phyloP scores from a whole-genome alignment of 2,329 filamentous ascomycete genomes.

The Fusarium aywerte region DNA sequence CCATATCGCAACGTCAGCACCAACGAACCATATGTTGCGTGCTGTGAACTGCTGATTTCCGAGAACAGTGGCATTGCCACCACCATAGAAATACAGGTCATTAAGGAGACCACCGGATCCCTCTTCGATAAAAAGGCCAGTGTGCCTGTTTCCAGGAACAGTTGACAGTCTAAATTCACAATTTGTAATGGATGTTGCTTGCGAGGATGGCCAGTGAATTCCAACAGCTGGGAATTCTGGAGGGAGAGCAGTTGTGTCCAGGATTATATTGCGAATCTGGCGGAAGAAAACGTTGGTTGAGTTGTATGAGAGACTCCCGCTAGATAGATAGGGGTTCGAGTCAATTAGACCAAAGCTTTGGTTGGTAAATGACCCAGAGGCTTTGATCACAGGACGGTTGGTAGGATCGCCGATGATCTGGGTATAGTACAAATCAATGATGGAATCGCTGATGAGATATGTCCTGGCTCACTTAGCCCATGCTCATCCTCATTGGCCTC shows the following conservation, averaged over 20 bases:
- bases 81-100: slow-evolving; percentile 77
- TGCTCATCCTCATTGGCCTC: slow-evolving; percentile 22
- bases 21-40: slow-evolving; percentile 73
- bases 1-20: slow-evolving; percentile 72
- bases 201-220: slow-evolving; percentile 76
- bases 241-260: slow-evolving; percentile 64
- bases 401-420: slow-evolving; percentile 78
- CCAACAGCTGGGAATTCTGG: slow-evolving; percentile 59
- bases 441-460: slow-evolving; percentile 76
- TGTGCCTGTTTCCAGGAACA: slow-evolving; percentile 59
- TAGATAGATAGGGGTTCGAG: slow-evolving; percentile 57
- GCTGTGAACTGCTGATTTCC: slow-evolving; percentile 80
- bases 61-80: slow-evolving; percentile 65
- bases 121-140: slow-evolving; percentile 71
- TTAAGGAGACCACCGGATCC: slow-evolving; percentile 74
- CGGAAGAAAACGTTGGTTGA: slow-evolving; percentile 70
- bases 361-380: slow-evolving; percentile 59
- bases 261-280: slow-evolving; percentile 66
- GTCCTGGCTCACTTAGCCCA: slow-evolving; percentile 54
- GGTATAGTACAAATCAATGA: slow-evolving; percentile 82
- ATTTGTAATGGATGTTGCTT: slow-evolving; percentile 70
- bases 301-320: slow-evolving; percentile 57
- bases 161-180: slow-evolving; percentile 64
- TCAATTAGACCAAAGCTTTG: slow-evolving; percentile 59
- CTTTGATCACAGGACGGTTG: slow-evolving; percentile 66